A percentile compares a stretch with the other conserved stretches of the same genome.
Evolutionary conservation across 2,329 filamentous ascomycete species (phyloP).

Genomic region (Neocatenulostroma microsporum): DNA sequence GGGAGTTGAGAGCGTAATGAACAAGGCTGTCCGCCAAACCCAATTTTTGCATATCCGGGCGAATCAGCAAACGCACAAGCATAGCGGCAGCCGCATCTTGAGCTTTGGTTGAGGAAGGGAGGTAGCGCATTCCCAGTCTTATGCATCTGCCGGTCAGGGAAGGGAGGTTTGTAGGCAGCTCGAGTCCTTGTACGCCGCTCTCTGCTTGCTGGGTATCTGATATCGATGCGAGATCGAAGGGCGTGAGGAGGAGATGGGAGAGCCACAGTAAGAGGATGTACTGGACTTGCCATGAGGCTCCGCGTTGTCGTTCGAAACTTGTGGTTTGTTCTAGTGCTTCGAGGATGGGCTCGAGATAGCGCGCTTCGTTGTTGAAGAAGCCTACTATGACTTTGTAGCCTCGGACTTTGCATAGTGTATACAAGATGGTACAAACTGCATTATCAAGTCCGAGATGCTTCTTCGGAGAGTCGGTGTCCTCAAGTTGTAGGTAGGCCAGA

Average conservation of each 20-base stretch:
- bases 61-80: conserved; percentile 71
- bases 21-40: conserved; percentile 62
- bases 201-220: conserved; percentile 45
- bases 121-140: conserved; percentile 61
- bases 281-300: conserved; percentile 65
- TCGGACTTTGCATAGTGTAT: conserved; percentile 87
- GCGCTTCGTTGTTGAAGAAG: conserved; percentile 85
- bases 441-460: conserved; percentile 44
- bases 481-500: conserved; percentile 52
- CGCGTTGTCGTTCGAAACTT: conserved; percentile 21
- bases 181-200: conserved; percentile 36
- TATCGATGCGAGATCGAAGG: conserved; percentile 84
- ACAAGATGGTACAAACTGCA: conserved; percentile 72
- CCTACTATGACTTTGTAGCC: conserved; percentile 87
- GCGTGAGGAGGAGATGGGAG: conserved; percentile 52
- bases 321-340: conserved; percentile 59
- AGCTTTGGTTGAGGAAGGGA: conserved; percentile 74
- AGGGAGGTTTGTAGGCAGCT: conserved; percentile 55
- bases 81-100: conserved; percentile 78
- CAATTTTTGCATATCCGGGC: conserved; percentile 78
- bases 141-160: conserved; percentile 63
- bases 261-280: conserved; percentile 83
- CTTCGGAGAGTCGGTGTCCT: conserved; percentile 17
- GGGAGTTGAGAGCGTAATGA: conserved; percentile 54
- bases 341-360: conserved; percentile 72